These are phyloP conservation scores for Fusarium chlamydosporum DNA, from an alignment of 2,329 filamentous ascomycete genomes.

Conservation along the genomic window DNA sequence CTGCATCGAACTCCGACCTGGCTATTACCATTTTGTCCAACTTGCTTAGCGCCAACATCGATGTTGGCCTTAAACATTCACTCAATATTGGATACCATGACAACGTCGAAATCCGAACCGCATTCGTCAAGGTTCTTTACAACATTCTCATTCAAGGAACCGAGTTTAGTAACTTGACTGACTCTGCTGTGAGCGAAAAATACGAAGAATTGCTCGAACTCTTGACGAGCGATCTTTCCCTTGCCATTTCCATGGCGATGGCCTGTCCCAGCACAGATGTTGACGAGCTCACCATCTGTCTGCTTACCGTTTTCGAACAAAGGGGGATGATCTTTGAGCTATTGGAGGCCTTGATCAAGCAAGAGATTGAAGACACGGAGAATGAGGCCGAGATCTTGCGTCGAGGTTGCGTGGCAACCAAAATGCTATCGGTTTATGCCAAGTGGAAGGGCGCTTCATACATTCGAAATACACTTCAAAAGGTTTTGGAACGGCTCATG, in stretches of 20 bases:
- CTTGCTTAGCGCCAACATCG: conserved; percentile 77
- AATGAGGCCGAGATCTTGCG: conserved; percentile 77
- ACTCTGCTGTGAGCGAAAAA: conserved; percentile 76
- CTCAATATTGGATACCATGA: conserved; percentile 79
- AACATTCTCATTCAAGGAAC: conserved; percentile 80
- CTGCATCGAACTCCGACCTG: conserved; percentile 70
- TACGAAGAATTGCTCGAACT: conserved; percentile 76
- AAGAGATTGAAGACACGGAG: conserved; percentile 78
- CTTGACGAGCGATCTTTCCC: conserved; percentile 72
- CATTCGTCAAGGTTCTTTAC: conserved; percentile 78
- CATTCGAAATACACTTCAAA: conserved; percentile 74
- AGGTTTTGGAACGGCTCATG: conserved; percentile 76
- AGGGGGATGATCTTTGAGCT: conserved; percentile 74
- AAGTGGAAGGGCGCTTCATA: conserved; percentile 79
- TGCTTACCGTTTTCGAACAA: conserved; percentile 79
- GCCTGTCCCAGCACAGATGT: conserved; percentile 77
- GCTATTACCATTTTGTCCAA: conserved; percentile 78
- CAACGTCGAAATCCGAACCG: conserved; percentile 77
- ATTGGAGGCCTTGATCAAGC: conserved; percentile 75
- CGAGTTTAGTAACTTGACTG: conserved; percentile 77
- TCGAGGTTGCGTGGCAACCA: conserved; percentile 79
- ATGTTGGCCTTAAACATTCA: conserved; percentile 78
- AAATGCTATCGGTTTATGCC: conserved; percentile 78
- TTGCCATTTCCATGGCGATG: conserved; percentile 74
- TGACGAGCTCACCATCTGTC: conserved; percentile 76